Conservation (phyloP, 345 rosid species). For the Pelargonium nanum region DNA sequence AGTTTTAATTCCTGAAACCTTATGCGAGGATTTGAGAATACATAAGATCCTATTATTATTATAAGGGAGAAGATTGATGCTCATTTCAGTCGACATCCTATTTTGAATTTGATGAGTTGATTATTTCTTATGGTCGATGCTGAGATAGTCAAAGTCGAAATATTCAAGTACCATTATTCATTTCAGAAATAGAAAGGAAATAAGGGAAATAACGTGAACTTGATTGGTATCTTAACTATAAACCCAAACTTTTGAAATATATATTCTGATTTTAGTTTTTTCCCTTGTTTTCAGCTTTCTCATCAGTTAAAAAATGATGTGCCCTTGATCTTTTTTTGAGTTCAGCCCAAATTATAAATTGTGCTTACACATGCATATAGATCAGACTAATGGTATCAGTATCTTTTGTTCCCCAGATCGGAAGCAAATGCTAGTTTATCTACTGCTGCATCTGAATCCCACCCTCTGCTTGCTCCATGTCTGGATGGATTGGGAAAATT, state of each 20-base stretch:
- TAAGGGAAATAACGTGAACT: background rate
- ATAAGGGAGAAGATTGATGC: too few species aligned
- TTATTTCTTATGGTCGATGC: background rate
- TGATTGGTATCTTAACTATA: too few species aligned
- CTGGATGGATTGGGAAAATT: constrained; percentile 79
- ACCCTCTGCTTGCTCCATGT: constrained; percentile 75
- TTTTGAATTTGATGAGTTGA: too few species aligned
- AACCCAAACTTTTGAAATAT: too few species aligned
- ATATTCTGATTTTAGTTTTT: too few species aligned
- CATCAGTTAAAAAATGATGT: background rate
- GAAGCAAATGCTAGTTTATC: constrained; percentile 24
- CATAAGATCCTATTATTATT: too few species aligned
- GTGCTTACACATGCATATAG: background rate
- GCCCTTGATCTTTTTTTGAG: background rate
- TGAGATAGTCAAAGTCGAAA: background rate
- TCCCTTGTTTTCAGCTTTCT: background rate
- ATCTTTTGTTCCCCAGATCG: constrained; percentile 7
- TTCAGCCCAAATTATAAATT: background rate
- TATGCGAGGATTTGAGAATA: too few species aligned
- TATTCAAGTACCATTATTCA: background rate
- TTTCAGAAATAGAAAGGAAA: too few species aligned
- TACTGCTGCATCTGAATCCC: constrained; percentile 31
- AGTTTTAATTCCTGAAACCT: too few species aligned
- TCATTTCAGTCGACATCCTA: too few species aligned
- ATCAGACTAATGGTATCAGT: background rate